Conservation (phyloP, 2,329 filamentous ascomycete genomes). For the Aspergillus quadrilineatus region DNA sequence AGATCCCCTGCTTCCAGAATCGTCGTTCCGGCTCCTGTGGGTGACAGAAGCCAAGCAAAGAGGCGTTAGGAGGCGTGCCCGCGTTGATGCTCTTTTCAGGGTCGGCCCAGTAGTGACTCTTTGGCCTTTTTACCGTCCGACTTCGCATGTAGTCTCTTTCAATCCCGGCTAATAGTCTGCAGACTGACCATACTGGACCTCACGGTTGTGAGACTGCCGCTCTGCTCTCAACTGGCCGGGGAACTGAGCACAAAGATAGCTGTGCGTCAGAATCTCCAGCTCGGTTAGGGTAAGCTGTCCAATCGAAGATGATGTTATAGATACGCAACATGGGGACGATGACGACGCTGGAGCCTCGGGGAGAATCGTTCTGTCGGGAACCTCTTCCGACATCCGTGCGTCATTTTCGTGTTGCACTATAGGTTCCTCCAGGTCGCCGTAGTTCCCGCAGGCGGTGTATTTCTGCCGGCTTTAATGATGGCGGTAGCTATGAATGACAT, state of each 20-base stretch:
- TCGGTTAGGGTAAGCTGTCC: not conserved
- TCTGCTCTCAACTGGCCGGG: slow-evolving; percentile 1
- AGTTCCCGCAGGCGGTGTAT: not conserved
- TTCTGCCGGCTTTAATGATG: not conserved
- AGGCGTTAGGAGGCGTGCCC: not conserved
- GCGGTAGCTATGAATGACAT: not conserved
- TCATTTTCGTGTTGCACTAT: not conserved
- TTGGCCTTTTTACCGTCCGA: slow-evolving; percentile 15
- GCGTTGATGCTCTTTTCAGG: not conserved
- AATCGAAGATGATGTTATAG: not conserved
- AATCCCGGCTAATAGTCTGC: slow-evolving; percentile 7
- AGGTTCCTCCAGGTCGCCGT: not conserved
- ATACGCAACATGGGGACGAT: not conserved
- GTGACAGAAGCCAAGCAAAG: slow-evolving; percentile 3
- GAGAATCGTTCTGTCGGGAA: not conserved
- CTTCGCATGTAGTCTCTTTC: slow-evolving; percentile 9
- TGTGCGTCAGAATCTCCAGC: not conserved
- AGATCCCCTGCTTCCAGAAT: slow-evolving; percentile 5
- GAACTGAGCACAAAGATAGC: slow-evolving; percentile 1
- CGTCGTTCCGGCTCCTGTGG: not conserved
- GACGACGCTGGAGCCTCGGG: not conserved
- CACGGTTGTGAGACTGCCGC: slow-evolving; percentile 1
- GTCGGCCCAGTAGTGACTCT: not conserved
- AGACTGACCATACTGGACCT: not conserved
- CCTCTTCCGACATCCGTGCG: not conserved